Conservation (phyloP, 2,329 filamentous ascomycete species). For the Nannizziopsis barbatae region DNA sequence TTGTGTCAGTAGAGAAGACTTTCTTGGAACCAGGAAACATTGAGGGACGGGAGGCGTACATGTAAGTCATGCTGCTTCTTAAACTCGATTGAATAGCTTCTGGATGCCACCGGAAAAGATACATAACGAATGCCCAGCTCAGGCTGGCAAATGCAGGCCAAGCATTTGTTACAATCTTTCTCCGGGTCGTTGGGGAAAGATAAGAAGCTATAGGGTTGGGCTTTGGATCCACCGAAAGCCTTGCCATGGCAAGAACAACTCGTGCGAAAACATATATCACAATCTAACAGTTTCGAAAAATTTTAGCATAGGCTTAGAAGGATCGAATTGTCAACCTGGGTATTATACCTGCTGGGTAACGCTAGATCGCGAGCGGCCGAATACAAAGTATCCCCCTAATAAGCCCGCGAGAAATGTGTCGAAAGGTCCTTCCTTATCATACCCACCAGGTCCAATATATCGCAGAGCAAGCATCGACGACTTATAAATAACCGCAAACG, state of each 20-base stretch:
- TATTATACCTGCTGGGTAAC: conserved; percentile 58
- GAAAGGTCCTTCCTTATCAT: conserved; percentile 54
- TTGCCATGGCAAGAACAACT: conserved; percentile 72
- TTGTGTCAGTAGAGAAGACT: neutral
- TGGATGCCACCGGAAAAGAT: conserved; percentile 83
- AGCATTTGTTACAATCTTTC: conserved; percentile 54
- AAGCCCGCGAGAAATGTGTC: conserved; percentile 81
- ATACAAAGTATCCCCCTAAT: conserved; percentile 83
- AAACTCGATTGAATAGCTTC: conserved; percentile 84
- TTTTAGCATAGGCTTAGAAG: too few relatives aligned
- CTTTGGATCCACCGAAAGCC: conserved; percentile 60
- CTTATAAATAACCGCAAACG: conserved; percentile 89
- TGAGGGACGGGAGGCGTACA: conserved; percentile 49
- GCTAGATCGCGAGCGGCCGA: conserved; percentile 66
- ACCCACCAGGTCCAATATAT: conserved; percentile 36
- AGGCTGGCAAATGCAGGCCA: conserved; percentile 89
- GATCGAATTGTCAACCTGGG: conserved; percentile 5
- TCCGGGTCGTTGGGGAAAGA: conserved; percentile 36
- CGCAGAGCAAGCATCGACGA: conserved; percentile 63
- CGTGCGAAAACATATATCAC: conserved; percentile 96
- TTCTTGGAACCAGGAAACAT: neutral
- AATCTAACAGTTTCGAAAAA: conserved; percentile 48
- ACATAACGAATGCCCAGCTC: conserved; percentile 92
- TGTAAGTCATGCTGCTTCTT: conserved; percentile 93
- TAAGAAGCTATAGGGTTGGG: conserved; percentile 32